Evolutionary conservation across 2,329 filamentous ascomycete species (phyloP).

Genomic region (Aureobasidium pullulans): DNA sequence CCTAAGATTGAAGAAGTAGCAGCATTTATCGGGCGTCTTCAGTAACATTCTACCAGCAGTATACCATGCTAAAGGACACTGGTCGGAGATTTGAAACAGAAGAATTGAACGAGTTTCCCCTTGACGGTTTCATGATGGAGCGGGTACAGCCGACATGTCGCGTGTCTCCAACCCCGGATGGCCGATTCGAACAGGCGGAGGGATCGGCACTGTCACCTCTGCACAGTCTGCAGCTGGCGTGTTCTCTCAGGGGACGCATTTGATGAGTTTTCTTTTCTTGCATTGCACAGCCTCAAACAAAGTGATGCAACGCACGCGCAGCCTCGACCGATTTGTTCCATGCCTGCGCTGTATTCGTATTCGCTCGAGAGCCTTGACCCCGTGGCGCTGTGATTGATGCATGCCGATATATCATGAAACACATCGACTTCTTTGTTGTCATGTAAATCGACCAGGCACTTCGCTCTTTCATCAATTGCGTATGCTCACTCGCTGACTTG

Average conservation of each 20-base stretch:
- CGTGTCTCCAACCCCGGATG: background rate
- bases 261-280: slow-evolving; percentile 6
- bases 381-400: slow-evolving; percentile 2
- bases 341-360: background rate
- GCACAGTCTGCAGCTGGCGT: background rate
- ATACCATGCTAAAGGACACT: too few species aligned
- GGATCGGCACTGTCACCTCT: background rate
- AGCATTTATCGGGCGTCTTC: too few species aligned
- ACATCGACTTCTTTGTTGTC: slow-evolving; percentile 6
- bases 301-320: background rate
- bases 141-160: background rate
- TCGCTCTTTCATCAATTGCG: background rate
- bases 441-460: background rate
- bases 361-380: background rate
- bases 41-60: too few species aligned
- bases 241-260: background rate
- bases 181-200: background rate
- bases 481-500: background rate
- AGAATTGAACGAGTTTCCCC: too few species aligned
- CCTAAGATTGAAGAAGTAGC: too few species aligned
- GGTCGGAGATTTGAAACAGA: too few species aligned
- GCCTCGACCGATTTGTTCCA: background rate
- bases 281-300: slow-evolving; percentile 10
- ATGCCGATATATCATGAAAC: slow-evolving; percentile 9
- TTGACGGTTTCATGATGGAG: too few species aligned